Base-by-base conservation (phyloP, 305 asterid genomes). In the Ilex paraguariensis region DNA sequence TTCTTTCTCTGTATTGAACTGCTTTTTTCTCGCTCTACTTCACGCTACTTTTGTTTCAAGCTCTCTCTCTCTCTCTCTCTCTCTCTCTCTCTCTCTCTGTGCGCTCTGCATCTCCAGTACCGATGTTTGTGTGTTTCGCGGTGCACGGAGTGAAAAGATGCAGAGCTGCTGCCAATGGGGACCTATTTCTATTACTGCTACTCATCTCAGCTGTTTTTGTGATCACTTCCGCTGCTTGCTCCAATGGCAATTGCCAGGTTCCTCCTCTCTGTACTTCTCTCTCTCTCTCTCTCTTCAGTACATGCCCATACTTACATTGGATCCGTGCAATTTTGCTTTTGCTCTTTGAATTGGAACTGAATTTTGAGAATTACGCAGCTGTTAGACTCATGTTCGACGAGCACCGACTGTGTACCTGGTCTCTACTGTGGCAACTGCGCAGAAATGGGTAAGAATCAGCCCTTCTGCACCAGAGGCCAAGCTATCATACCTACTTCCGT, bases 341-440 rank as follows among this genome's bases (percentile, higher is more conserved):
- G 54, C 56, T 66, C 39, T 58, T 33, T 62, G 56, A 61, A 63
- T 66, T 71, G 66, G 49, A 63, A 67, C 77, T 75, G 54, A 77
- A 76, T 75, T 59, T 46, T 45, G 49, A 65, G 57, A 59, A 62
- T 58, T 57, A 64, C 66, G 65, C 95, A 92, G 97, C 82, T 87
- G 71, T 81, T 78, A 32, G 87, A 87, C 36, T 80, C 92, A 7
- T 90, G 96, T 68, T 75, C 90, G 42, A 36, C 92, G 55, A 73
- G 94, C 40, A 77, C 81, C 44, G 96, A 93, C 63, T 93, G 96
- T 71, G 95, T 88, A 57, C 62, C 79, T 48, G 81, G 92, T 65
- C 85, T 93, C 13, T 87, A 86, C 85, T 93, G 96, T 73, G 98
- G 97, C 46, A 84, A 81, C 70, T 93, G 96, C 76, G 88, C 92